Base-by-base conservation (phyloP, 306 rosid genomes). In the Fagus sylvatica region DNA sequence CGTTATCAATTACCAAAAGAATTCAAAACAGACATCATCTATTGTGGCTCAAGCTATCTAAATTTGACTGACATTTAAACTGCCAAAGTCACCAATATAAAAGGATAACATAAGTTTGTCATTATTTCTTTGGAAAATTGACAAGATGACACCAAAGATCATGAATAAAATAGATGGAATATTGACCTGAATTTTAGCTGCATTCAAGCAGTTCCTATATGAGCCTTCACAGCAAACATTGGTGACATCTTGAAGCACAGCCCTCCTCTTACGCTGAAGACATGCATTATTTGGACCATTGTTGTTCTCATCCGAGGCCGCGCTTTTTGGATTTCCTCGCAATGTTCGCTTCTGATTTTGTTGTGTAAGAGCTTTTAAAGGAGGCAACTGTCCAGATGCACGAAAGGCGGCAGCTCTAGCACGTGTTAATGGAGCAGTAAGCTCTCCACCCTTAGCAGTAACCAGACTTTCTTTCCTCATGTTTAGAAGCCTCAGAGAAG, bases 401-500 rank as follows among this genome's bases (percentile, higher is more conserved):
- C 69, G 67, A 37, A 84, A 76, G 51, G 96, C 87, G 73, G 97
- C 92, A 54, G 93, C 91, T 75, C 83, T 88, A 78, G 93, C 87
- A 70, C 96, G 93, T 40, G 98, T 95, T 76, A 91, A 53, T 76
- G 97, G 84, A 75, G 80, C 86, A 15, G 93, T 80, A 71, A 79
- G 72, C 82, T 88, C 93, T 65, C 73, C 53, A 51, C 78, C 83
- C 57, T 80, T 82, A 40, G 61, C 72, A 19, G 65, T 68, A 36
- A 49, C 67, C 74, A 71, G 64, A 67, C 82, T 90, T 85, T 88
- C 89, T 74, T 84, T 89, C 87, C 85, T 92, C 98, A 95, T 95
- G 68, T 75, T 88, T 81, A 73, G 81, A 80, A 80, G 83, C 72
- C 79, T 86, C 66, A 55, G 83, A 78, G 84, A 80, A 80, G 68